Conservation (phyloP, 2,329 filamentous ascomycete species). For the Cytospora schulzeri region DNA sequence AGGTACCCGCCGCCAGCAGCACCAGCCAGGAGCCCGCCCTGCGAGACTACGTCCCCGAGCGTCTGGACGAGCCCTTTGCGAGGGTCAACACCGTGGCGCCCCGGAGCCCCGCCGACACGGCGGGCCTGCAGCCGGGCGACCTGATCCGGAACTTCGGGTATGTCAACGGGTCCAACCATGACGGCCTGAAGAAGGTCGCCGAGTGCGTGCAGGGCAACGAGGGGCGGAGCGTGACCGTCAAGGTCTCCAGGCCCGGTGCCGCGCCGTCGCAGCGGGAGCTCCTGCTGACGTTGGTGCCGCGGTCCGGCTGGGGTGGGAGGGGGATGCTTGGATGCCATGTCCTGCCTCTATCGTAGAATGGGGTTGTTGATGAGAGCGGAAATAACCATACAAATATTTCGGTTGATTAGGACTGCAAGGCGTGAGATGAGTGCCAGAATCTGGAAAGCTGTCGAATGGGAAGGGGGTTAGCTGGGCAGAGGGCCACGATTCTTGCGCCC, state of each 20-base stretch:
- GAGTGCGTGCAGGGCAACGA: constrained; percentile 88
- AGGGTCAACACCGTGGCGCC: constrained; percentile 82
- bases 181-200: constrained; percentile 81
- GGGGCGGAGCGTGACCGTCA: constrained; percentile 69
- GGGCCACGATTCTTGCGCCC: background rate
- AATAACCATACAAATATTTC: too few species aligned
- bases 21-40: constrained; percentile 29
- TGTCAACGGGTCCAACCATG: constrained; percentile 82
- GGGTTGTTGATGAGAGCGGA: background rate
- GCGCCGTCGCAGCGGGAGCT: constrained; percentile 54
- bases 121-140: constrained; percentile 81
- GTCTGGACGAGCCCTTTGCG: constrained; percentile 67
- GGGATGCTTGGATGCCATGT: constrained; percentile 88
- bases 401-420: background rate
- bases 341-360: constrained; percentile 66
- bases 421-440: background rate
- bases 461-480: background rate
- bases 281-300: constrained; percentile 70
- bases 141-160: constrained; percentile 82
- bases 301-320: constrained; percentile 81
- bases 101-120: constrained; percentile 78
- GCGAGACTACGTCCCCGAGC: constrained; percentile 40
- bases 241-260: constrained; percentile 53
- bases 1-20: constrained; percentile 37
- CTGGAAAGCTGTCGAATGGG: background rate